Percentiles rank a stretch among this genome's conserved stretches.
Conservation (phyloP, 2,329 filamentous ascomycete genomes). For the Curvularia sp. region DNA sequence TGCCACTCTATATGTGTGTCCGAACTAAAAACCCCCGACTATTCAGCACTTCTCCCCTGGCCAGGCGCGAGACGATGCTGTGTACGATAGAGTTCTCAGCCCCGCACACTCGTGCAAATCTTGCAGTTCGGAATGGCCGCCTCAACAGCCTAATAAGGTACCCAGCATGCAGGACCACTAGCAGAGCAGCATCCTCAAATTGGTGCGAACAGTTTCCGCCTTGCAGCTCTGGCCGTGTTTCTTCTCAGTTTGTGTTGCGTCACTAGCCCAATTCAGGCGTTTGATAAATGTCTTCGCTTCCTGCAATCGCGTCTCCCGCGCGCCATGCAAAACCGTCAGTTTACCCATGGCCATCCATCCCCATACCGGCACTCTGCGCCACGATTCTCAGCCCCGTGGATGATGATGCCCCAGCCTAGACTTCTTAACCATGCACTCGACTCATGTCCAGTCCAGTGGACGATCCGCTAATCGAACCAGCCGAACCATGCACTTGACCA, state of each 20-base stretch:
- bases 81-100: neutral
- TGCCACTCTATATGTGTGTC: neutral
- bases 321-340: neutral
- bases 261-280: neutral
- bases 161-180: neutral
- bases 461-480: neutral
- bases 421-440: neutral
- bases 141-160: neutral
- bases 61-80: neutral
- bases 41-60: neutral
- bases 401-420: neutral
- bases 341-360: neutral
- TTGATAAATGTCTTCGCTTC: slow-evolving; percentile 1
- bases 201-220: neutral
- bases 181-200: neutral
- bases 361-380: neutral
- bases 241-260: neutral
- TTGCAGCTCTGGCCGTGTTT: neutral
- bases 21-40: neutral
- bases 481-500: neutral
- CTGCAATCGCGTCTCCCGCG: neutral
- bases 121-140: neutral
- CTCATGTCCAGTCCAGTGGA: neutral
- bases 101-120: neutral
- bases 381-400: neutral